Evolutionary conservation across 176 grass and related monocot genomes (phyloP).

Genomic region (Guadua angustifolia): DNA sequence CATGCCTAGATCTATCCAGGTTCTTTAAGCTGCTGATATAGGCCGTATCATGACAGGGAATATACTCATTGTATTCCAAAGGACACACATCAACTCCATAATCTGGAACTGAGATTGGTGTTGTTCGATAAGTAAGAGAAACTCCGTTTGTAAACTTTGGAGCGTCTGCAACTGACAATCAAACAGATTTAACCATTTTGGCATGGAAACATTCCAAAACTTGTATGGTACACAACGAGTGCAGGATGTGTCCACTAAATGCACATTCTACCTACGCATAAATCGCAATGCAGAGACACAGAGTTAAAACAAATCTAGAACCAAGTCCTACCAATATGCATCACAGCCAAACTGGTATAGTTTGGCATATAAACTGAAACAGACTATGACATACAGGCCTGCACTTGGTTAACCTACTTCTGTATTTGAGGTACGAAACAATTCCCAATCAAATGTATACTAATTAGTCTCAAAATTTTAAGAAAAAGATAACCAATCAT

Average conservation of each 20-base stretch:
- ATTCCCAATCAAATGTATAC: no score
- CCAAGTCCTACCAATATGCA: not conserved
- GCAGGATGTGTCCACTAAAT: not conserved
- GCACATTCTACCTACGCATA: not conserved
- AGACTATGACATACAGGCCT: not conserved
- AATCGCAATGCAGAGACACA: not conserved
- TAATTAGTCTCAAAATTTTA: no score
- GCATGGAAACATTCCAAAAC: not conserved
- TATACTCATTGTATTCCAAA: conserved; percentile 77
- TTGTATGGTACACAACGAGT: not conserved
- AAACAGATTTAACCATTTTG: conserved; percentile 22
- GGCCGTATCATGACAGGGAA: conserved; percentile 72
- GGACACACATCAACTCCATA: conserved; percentile 74
- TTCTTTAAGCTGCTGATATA: conserved; percentile 53
- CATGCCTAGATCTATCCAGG: conserved; percentile 68
- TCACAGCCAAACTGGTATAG: not conserved
- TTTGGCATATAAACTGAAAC: conserved; percentile 14
- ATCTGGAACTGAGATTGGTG: conserved; percentile 55
- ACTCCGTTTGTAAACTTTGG: conserved; percentile 67
- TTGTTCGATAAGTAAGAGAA: conserved; percentile 49
- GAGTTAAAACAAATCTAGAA: not conserved
- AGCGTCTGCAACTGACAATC: conserved; percentile 51
- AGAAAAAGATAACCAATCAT: no score
- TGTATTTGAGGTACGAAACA: no score
- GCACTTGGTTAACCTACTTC: no score